Percentiles rank a stretch among this genome's conserved stretches.
Conservation (phyloP, 177 flowering plant genomes). For the Tripterygium wilfordii region DNA sequence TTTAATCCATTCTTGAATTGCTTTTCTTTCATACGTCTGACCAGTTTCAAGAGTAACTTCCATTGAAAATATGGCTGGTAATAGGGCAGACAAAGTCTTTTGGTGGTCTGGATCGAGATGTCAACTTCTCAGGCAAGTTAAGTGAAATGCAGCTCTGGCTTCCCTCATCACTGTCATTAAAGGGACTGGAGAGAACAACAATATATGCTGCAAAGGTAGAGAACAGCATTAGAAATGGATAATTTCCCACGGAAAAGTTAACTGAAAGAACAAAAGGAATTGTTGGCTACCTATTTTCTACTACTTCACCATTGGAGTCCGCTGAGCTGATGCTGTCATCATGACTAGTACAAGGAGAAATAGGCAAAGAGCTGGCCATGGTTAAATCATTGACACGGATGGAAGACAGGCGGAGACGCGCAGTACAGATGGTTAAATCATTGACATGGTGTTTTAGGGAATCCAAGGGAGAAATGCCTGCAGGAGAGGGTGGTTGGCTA, state of each 20-base stretch:
- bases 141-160: slow-evolving; percentile 39
- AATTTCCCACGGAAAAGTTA: no score
- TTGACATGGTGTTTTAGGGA: slow-evolving; percentile 55
- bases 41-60: no score
- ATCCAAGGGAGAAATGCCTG: slow-evolving; percentile 28
- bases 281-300: slow-evolving; percentile 34
- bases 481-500: slow-evolving; percentile 25
- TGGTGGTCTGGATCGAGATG: slow-evolving; percentile 50
- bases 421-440: slow-evolving; percentile 38
- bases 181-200: slow-evolving; percentile 39
- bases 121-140: slow-evolving; percentile 38
- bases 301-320: slow-evolving; percentile 43
- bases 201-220: no score
- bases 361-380: slow-evolving; percentile 28
- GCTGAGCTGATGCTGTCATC: slow-evolving; percentile 31
- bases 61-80: slow-evolving; percentile 61
- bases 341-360: slow-evolving; percentile 28
- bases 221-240: no score
- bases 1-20: slow-evolving; percentile 79
- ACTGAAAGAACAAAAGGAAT: no score
- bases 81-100: slow-evolving; percentile 83
- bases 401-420: slow-evolving; percentile 47
- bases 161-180: slow-evolving; percentile 44
- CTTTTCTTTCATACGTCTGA: slow-evolving; percentile 81
- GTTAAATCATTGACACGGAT: slow-evolving; percentile 22